These are phyloP conservation scores for Fusarium brevicatenulatum DNA, from an alignment of 2,329 filamentous ascomycete species.

Conservation along the genomic window DNA sequence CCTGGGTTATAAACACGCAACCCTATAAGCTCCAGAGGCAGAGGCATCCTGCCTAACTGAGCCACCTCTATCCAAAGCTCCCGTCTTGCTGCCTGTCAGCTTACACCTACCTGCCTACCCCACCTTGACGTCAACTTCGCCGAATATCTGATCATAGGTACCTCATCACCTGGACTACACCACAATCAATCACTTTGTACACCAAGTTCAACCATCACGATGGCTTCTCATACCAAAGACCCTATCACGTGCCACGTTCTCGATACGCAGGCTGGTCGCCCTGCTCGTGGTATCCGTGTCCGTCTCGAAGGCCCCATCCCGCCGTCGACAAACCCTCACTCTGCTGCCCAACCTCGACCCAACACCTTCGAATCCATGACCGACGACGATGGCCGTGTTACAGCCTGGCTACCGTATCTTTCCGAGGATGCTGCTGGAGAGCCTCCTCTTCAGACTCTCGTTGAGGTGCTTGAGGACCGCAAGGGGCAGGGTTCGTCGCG, in stretches of 20 bases:
- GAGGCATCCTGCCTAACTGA: background rate
- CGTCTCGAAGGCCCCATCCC: slow-evolving; percentile 63
- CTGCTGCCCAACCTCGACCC: slow-evolving; percentile 44
- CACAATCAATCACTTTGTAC: slow-evolving; percentile 9
- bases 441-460: slow-evolving; percentile 67
- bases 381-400: slow-evolving; percentile 80
- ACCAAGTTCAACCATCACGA: slow-evolving; percentile 17
- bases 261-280: slow-evolving; percentile 79
- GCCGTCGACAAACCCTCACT: slow-evolving; percentile 42
- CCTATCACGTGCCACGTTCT: slow-evolving; percentile 89
- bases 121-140: slow-evolving; percentile 33
- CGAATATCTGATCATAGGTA: slow-evolving; percentile 2
- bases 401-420: slow-evolving; percentile 71
- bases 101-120: background rate
- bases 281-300: slow-evolving; percentile 73
- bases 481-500: slow-evolving; percentile 57
- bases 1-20: background rate
- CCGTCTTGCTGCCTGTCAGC: background rate
- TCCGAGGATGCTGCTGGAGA: slow-evolving; percentile 62
- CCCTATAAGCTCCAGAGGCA: too few species aligned
- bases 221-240: slow-evolving; percentile 57
- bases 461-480: slow-evolving; percentile 62
- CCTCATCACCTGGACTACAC: background rate
- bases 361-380: slow-evolving; percentile 73
- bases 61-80: background rate